A percentile compares a stretch with the other conserved stretches of the same genome.
Conservation (phyloP, 331 rosid genomes). For the Stylosanthes scabra region DNA sequence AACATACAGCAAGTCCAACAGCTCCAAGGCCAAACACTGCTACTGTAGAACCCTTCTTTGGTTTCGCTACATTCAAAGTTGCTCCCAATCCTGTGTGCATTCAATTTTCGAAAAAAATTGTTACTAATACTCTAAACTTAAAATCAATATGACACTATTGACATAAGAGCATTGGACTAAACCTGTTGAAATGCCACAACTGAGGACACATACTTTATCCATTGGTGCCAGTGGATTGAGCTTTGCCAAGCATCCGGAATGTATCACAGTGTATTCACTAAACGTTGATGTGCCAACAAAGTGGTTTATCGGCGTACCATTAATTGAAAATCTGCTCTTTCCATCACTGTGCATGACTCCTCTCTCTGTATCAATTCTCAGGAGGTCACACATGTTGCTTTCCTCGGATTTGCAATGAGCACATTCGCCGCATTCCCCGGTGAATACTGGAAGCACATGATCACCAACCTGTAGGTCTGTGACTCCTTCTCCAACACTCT, state of each 20-base stretch:
- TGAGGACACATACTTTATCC: slow-evolving; percentile 53
- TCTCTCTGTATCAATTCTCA: slow-evolving; percentile 41
- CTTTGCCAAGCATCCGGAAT: slow-evolving; percentile 50
- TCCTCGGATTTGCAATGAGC: slow-evolving; percentile 49
- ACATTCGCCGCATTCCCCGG: slow-evolving; percentile 51
- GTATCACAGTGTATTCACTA: slow-evolving; percentile 52
- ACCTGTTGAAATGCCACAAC: slow-evolving; percentile 53
- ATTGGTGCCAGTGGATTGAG: slow-evolving; percentile 47
- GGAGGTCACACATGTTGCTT: slow-evolving; percentile 49
- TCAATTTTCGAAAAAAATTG: neutral
- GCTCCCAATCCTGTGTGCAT: slow-evolving; percentile 49
- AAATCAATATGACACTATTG: neutral
- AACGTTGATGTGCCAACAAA: slow-evolving; percentile 54
- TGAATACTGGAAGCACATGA: slow-evolving; percentile 50
- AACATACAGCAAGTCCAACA: slow-evolving; percentile 56
- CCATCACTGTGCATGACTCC: slow-evolving; percentile 52
- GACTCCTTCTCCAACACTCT: slow-evolving; percentile 51
- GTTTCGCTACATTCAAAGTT: slow-evolving; percentile 53
- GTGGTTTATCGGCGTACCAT: slow-evolving; percentile 43
- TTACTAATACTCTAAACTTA: neutral
- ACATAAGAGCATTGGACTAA: neutral
- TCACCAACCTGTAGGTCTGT: slow-evolving; percentile 40
- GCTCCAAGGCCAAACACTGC: slow-evolving; percentile 52
- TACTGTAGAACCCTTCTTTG: slow-evolving; percentile 44
- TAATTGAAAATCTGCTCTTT: slow-evolving; percentile 44